These are phyloP conservation scores for Pseudoneurospora amorphoporcata DNA, from an alignment of 495 filamentous ascomycete species.

Conservation along the genomic window DNA sequence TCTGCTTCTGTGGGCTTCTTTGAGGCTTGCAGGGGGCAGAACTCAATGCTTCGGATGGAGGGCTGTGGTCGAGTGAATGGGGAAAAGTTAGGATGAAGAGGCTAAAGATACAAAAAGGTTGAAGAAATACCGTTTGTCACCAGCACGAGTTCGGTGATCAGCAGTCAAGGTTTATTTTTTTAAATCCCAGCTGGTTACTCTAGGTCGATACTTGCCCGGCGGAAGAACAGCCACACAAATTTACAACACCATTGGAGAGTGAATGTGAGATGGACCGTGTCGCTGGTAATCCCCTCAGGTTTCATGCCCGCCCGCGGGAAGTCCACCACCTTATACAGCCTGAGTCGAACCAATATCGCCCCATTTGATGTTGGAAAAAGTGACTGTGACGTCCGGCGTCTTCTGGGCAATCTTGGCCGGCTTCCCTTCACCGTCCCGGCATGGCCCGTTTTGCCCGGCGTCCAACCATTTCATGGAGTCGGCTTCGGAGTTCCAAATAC, in stretches of 20 bases:
- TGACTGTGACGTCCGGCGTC: conserved; percentile 40
- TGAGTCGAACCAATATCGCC: conserved; percentile 50
- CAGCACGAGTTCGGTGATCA: not conserved
- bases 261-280: not conserved
- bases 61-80: not conserved
- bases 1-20: not conserved
- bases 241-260: not conserved
- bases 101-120: not conserved
- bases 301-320: not conserved
- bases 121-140: not conserved
- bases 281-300: not conserved
- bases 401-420: conserved; percentile 39
- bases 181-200: not conserved
- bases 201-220: not conserved
- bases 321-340: not conserved
- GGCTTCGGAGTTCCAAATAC: conserved; percentile 52
- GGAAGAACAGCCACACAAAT: not conserved
- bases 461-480: conserved; percentile 58
- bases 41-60: not conserved
- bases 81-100: not conserved
- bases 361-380: conserved; percentile 54
- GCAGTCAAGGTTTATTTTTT: not conserved
- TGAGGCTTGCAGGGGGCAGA: not conserved
- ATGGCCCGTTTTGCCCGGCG: conserved; percentile 45
- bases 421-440: conserved; percentile 42